Base-by-base conservation (phyloP, 495 filamentous ascomycete genomes). In the Durotheca rogersii region DNA sequence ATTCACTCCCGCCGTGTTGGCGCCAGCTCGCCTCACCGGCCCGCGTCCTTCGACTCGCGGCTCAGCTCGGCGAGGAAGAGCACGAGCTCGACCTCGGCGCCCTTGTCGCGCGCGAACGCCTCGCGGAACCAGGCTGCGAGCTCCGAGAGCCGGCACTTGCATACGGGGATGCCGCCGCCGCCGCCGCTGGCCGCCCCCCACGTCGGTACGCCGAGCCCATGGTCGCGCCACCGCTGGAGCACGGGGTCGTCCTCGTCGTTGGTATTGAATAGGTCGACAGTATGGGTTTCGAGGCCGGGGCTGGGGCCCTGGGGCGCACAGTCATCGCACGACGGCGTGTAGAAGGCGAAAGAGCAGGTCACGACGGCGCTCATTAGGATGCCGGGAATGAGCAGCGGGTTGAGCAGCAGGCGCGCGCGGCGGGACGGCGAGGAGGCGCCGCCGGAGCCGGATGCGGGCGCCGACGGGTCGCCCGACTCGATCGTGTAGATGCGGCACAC, bases 321-420 rank as follows among this genome's bases (percentile, higher is more conserved):
- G 7, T 32, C 25, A 0, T 44, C 40, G 46, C 67, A 70, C n/a
- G 50, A 23, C 3, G 39, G 36, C 6, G 47, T 52, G 15, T 58
- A 34, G 7, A 50, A 55, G 4, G 62, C 56, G 45, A 62, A 70
- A 6, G 58, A 61, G 48, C 62, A 66, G 6, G 58, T 41, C 3
- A 64, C 44, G 14, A 70, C 54, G 12, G 67, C 67, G 42, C 62
- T 59, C 65, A 62, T 68, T 20, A 67, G 36, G 3, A 67, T 41
- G 16, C 58, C 56, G 1, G 63, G 51, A 7, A 56, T 41, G 1
- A 61, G 50, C 2, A 68, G 48, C 0, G 67, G 65, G 54, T 68
- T 68, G 17, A 67, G 48, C n/a, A 20, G 25, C 3, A 61, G 45
- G 9, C 47, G 35, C 1, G 37, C 32, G 32, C 57, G 47, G 2